These are phyloP conservation scores for Arabis alpina DNA, from an alignment of 345 rosid genomes.

Conservation along the genomic window DNA sequence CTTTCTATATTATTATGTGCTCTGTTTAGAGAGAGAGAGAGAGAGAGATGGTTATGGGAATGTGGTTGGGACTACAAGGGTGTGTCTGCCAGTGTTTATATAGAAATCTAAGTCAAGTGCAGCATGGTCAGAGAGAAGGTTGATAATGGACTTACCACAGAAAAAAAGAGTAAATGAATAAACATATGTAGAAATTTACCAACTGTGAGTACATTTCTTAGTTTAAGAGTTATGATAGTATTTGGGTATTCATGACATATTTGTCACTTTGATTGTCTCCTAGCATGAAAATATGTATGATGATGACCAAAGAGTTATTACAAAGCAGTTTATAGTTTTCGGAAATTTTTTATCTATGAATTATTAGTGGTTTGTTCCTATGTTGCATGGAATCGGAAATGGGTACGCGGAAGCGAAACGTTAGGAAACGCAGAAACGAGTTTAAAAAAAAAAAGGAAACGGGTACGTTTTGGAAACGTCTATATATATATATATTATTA, in stretches of 20 bases:
- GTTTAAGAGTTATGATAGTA: slow-evolving; percentile 5
- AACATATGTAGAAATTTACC: neutral
- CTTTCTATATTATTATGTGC: neutral
- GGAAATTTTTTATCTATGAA: neutral
- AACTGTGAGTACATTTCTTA: slow-evolving; percentile 4
- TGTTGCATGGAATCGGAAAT: too few species aligned
- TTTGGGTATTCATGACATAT: slow-evolving; percentile 11
- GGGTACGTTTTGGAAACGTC: too few species aligned
- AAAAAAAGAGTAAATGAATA: neutral
- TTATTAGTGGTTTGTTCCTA: too few species aligned
- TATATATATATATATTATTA: too few species aligned
- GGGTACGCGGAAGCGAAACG: too few species aligned
- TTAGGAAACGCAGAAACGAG: too few species aligned
- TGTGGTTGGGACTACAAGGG: slow-evolving; percentile 29
- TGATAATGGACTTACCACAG: neutral
- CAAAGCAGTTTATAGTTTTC: neutral
- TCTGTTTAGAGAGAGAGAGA: slow-evolving; percentile 16
- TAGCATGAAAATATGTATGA: slow-evolving; percentile 9
- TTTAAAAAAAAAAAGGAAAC: too few species aligned
- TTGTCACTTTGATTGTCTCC: slow-evolving; percentile 8
- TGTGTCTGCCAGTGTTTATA: slow-evolving; percentile 35
- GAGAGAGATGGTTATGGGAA: slow-evolving; percentile 11
- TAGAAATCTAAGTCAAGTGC: slow-evolving; percentile 35
- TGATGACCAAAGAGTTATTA: neutral
- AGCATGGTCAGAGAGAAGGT: slow-evolving; percentile 6